Evolutionary conservation across 2,329 filamentous ascomycete species (phyloP).

Genomic region (Ophiosphaerella korrae): DNA sequence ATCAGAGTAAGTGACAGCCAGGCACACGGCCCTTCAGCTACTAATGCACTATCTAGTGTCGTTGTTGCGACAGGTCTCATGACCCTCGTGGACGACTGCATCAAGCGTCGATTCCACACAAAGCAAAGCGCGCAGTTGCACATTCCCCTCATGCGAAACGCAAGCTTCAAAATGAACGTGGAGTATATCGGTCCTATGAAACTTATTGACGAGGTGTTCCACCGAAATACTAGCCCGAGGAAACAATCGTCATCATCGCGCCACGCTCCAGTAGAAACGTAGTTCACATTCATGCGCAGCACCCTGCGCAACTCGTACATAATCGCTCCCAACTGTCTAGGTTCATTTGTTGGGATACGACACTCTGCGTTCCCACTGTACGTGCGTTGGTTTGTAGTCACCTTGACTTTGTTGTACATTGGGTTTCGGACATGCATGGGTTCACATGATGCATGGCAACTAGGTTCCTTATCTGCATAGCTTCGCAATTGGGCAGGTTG

Average conservation of each 20-base stretch:
- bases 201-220: conserved; percentile 68
- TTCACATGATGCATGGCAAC: conserved; percentile 2
- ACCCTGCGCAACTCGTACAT: conserved; percentile 28
- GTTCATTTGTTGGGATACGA: conserved; percentile 24
- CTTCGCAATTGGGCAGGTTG: conserved; percentile 13
- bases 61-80: conserved; percentile 90
- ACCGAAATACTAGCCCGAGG: conserved; percentile 48
- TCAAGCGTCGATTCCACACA: conserved; percentile 75
- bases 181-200: conserved; percentile 67
- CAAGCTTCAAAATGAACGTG: conserved; percentile 61
- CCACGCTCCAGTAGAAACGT: conserved; percentile 20
- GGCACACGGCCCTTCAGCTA: conserved; percentile 4
- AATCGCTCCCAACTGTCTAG: conserved; percentile 29
- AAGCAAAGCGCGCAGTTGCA: conserved; percentile 58
- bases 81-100: conserved; percentile 87
- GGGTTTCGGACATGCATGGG: conserved; percentile 23
- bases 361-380: conserved; percentile 13
- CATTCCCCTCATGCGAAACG: conserved; percentile 56
- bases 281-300: conserved; percentile 14
- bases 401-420: conserved; percentile 18
- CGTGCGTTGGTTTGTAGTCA: conserved; percentile 17
- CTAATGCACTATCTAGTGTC: conserved; percentile 62
- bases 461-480: conserved; percentile 20
- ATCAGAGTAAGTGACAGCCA: conserved; percentile 72
- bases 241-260: conserved; percentile 36